Evolutionary conservation across 805 yeast species (phyloP), one percentile per base, ranked within the genome.

Genomic region (Wickerhamiella hasegawae): DNA sequence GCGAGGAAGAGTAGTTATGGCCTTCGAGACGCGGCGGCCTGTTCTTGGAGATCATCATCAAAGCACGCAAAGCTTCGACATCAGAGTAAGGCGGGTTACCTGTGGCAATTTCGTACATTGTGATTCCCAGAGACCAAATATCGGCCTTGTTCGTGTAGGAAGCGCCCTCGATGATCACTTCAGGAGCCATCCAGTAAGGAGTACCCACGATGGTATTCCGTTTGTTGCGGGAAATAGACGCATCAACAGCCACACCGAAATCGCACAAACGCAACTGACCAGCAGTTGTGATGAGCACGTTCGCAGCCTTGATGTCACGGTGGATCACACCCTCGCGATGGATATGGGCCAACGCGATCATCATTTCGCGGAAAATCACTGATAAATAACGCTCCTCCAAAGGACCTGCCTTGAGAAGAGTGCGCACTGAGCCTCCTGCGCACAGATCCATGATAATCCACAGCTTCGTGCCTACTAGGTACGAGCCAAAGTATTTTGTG

Each of bases 371-470:
- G 40, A 79, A 70, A 6, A 90, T 72, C n/a, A 92, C 76, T 14
- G 85, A 77, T 25, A 80, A 72, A 51, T 79, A 76, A 48, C 66
- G 66, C 50, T 90, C 99, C 41, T 84, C 95, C 27, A 92, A 66
- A 25, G 70, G 71, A 0, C 98, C 98, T 0, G 96, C 84, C 48
- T 76, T 71, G 39, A 87, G 50, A 31, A 90, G 60, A 2, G 95
- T 81, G 42, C 98, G 66, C 37, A 82, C 71, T 1, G 94, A 79
- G 0, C 99, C 99, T 12, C 98, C 99, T 1, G 94, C 90, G 57
- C 97, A 87, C 50, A 80, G 73, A 51, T 90, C 99, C 96, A 90
- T 90, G 39, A 90, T 74, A 53, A 90, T 85, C 97, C 98, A 90
- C 25, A 90, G 63, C 48, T 80, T 76, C n/a, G 94, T 78, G 32